Base-by-base conservation (phyloP, 352 stramenopile species). In the Phytopythium kandeliae region DNA sequence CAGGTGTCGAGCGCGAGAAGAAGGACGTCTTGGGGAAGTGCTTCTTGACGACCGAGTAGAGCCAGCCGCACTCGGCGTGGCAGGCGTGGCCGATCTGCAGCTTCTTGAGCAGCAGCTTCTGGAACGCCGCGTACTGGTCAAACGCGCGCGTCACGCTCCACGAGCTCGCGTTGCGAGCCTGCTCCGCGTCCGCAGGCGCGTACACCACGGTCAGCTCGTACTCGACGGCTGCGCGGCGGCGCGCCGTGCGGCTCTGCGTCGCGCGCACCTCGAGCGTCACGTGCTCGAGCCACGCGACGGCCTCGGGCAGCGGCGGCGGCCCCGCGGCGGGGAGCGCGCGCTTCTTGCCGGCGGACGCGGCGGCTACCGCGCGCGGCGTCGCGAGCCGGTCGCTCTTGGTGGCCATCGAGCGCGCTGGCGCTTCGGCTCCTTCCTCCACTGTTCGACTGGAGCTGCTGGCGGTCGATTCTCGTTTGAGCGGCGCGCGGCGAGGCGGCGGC, bases 51-150 rank as follows among this genome's bases (percentile, higher is more conserved):
- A 76, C 78, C 46, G 49, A 71, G 65, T 79, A 67, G 21, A 89
- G 62, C 69, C 67, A 89, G 12, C 59, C 63, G 60, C 78, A 89
- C 42, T 87, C 73, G 43, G 74, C 70, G 43, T 71, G 73, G 58
- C 78, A 89, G 30, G 54, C 63, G 57, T 89, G 78, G 30, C 75
- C 75, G 48, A 69, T 66, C 53, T 74, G 54, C 28, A 87, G 61
- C 45, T 66, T 57, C 28, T 56, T 56, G 13, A 83, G 55, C 30
- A 87, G 55, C 17, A 63, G 63, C 50, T 79, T 64, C 56, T 85
- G 76, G 51, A 87, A 76, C 21, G 48, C 48, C 19, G 57, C 48
- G 44, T 78, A 81, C 43, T 78, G 69, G 25, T 79, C 67, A 38
- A 74, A 71, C 12, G 61, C 63, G 36, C 52, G 57, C 36, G 59